Conservation (phyloP, 768 basidiomycete species). For the Russula dissimulans region DNA sequence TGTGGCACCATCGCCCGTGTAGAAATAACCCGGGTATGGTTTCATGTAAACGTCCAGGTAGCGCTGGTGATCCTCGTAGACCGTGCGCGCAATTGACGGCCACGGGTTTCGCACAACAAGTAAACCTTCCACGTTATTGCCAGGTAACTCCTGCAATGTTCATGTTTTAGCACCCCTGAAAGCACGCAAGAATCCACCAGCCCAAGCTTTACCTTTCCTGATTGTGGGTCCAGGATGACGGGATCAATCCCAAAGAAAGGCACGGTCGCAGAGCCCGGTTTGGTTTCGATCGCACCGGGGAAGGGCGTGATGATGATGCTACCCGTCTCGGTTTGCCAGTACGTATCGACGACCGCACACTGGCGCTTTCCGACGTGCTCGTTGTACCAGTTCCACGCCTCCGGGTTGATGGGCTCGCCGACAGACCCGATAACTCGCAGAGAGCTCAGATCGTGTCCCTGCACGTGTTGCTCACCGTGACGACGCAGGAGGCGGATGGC, state of each 20-base stretch:
- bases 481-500: constrained; percentile 88
- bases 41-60: constrained; percentile 72
- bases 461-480: constrained; percentile 79
- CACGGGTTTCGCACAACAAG: constrained; percentile 80
- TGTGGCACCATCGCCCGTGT: constrained; percentile 95
- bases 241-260: constrained; percentile 96
- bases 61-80: constrained; percentile 87
- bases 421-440: constrained; percentile 87
- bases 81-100: constrained; percentile 92
- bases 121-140: constrained; percentile 85
- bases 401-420: constrained; percentile 98
- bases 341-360: constrained; percentile 92
- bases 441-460: constrained; percentile 69
- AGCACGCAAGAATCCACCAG: too few species aligned
- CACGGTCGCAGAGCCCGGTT: constrained; percentile 93
- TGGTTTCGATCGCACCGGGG: constrained; percentile 92
- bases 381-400: constrained; percentile 99
- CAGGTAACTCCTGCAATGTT: constrained; percentile 46
- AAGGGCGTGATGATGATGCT: constrained; percentile 92
- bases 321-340: constrained; percentile 98
- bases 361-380: constrained; percentile 83
- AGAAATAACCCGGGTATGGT: constrained; percentile 87
- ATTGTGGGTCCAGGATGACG: constrained; percentile 76
- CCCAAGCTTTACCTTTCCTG: constrained; percentile 44
- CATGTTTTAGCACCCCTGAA: too few species aligned